Evolutionary conservation across 169 alveolate species (phyloP), one percentile per base, ranked within the genome.

Genomic region (Plasmodium adleri): DNA sequence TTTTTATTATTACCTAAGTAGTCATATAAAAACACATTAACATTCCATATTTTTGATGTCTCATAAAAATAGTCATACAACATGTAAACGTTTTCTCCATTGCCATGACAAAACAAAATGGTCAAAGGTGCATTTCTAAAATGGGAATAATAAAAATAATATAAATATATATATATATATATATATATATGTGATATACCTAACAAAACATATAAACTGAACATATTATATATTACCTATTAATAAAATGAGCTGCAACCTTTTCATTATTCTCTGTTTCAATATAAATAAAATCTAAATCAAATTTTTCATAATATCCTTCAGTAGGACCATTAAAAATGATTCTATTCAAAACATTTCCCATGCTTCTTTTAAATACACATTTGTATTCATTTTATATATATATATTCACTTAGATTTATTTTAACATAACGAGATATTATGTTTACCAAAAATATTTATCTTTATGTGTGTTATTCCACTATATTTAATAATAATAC

Each of bases 51-150:
- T 58, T 67, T 59, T 22, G 90, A 80, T 47, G 83, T 32, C 63
- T 80, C 90, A 56, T 72, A 58, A 58, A 80, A 80, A 49, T 80
- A 80, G 59, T 80, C 90, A 80, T 80, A 80, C 17, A 80, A 32
- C 90, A 80, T 80, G 73, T 80, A 80, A n/a, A 80, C 59, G 85
- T 80, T 80, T 63, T 80, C 90, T 17, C 90, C 63, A 58, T 80
- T 80, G 6, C 90, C 90, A 68, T 80, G 90, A 50, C 90, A 68
- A 60, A 80, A 80, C 39, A 80, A 56, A 80, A 80, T 54, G 17
- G 90, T 80, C 47, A 80, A 50, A 49, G 83, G 83, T 45, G 80
- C 83, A 68, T 63, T 63, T 62, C 90, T 80, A 80, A 56, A 20
- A 72, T 28, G 50, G 59, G 7, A 39, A 39, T 39, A 39, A 39